Evolutionary conservation across 495 filamentous ascomycete genomes (phyloP), one percentile per base, ranked within the genome.

Genomic region (Tricharina praecox): DNA sequence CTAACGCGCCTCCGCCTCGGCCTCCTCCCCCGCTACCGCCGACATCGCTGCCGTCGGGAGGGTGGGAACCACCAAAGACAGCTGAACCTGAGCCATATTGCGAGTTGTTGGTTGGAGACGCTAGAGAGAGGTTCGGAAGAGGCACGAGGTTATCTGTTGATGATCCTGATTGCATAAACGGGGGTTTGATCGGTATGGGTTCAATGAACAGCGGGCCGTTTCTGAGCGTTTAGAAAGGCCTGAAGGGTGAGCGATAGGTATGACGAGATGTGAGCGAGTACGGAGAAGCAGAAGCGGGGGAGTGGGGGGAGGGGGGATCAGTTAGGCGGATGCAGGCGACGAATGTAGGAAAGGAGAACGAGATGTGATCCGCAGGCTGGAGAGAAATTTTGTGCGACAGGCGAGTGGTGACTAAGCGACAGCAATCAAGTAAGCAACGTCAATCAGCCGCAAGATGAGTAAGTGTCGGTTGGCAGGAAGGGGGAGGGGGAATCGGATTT

Each of bases 141-240:
- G 55, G 25, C 26, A 45, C 45, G 47, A 24, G 39, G 47, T 25
- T 50, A 48, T 46, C 45, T 34, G 38, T 58, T 45, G 18, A 59
- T 34, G 47, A 39, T 43, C 58, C 48, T 46, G 56, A 47, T 49
- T 58, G 55, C 56, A 59, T 59, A 59, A 59, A 59, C 45, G 48
- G 48, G 52, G 54, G 48, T 37, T 52, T 26, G 36, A 45, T 13
- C 45, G 44, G 21, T n/a, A 43, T 34, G 54, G 37, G 54, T 10
- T 44, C 43, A 34, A 35, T 33, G 25, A 5, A 10, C 19, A 8
- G 43, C 43, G 43, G n/a, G 43, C 43, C 43, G 23, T 46, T 46
- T 23, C 43, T 20, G 23, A 19, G 10, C 13, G 30, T 35, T n/a
- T 46, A n/a, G 43, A 35, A 46, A 28, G 43, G 28, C 43, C 43